Evolutionary conservation across 2,329 filamentous ascomycete species (phyloP).

Genomic region (Fusarium setosum): DNA sequence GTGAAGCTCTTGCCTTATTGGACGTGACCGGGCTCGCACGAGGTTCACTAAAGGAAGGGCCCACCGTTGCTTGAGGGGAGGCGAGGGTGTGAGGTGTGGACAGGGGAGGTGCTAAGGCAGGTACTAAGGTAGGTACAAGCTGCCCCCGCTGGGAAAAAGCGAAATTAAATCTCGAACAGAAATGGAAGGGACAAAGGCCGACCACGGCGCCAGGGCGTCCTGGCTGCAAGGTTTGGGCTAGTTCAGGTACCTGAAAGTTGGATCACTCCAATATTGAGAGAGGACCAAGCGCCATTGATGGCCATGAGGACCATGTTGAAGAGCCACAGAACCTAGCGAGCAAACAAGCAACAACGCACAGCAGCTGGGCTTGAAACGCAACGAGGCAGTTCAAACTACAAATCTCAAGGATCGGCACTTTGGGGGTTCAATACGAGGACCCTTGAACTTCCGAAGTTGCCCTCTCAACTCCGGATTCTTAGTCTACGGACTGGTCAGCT

Average conservation of each 20-base stretch:
- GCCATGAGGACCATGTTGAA: conserved; percentile 8
- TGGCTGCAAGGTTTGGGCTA: conserved; percentile 23
- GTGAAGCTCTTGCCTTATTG: conserved; percentile 27
- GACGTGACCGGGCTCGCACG: conserved; percentile 39
- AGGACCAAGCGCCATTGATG: conserved; percentile 22
- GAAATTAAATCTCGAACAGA: conserved; percentile 40
- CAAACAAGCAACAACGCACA: not conserved
- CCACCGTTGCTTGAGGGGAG: conserved; percentile 29
- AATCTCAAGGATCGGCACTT: not conserved
- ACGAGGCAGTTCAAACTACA: not conserved
- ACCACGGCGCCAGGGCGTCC: not conserved
- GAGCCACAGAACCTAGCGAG: not conserved
- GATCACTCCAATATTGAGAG: conserved; percentile 6
- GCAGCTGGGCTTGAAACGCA: not conserved
- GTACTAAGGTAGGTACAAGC: conserved; percentile 32
- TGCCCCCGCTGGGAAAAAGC: conserved; percentile 23
- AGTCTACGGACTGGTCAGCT: not conserved
- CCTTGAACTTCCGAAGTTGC: not conserved
- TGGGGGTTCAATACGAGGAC: too few species aligned
- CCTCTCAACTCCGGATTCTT: not conserved
- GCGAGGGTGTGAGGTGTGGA: conserved; percentile 19
- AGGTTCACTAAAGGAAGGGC: conserved; percentile 29
- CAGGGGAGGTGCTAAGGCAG: conserved; percentile 38
- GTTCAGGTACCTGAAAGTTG: conserved; percentile 14
- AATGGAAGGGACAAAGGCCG: conserved; percentile 26